Conservation (phyloP, 2,329 filamentous ascomycete species). For the Alternaria sp. region DNA sequence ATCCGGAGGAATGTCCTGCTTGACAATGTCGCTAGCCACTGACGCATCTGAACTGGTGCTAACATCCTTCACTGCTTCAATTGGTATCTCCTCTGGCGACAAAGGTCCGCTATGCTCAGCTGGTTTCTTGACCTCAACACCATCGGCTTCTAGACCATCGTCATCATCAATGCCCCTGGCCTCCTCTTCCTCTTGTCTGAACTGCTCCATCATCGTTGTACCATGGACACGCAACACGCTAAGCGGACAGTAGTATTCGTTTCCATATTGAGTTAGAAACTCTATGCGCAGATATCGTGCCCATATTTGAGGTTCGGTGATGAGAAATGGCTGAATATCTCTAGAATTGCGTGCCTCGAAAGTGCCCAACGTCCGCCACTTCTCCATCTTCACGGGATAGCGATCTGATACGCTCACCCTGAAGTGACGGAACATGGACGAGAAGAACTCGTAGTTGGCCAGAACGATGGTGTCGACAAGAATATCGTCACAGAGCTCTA, state of each 20-base stretch:
- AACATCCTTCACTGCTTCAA: constrained; percentile 27
- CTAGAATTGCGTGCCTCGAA: constrained; percentile 93
- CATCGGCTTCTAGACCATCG: constrained; percentile 60
- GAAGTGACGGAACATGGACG: constrained; percentile 92
- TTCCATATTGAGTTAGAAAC: constrained; percentile 91
- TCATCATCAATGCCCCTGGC: constrained; percentile 66
- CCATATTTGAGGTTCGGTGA: constrained; percentile 96
- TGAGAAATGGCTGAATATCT: constrained; percentile 90
- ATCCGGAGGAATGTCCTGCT: not conserved
- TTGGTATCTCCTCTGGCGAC: constrained; percentile 31
- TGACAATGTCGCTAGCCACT: not conserved
- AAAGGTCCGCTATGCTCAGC: constrained; percentile 41
- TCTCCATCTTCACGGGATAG: constrained; percentile 89
- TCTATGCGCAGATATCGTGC: constrained; percentile 92
- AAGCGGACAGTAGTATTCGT: constrained; percentile 94
- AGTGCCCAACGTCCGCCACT: constrained; percentile 87
- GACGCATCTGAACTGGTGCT: constrained; percentile 2
- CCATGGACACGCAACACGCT: constrained; percentile 92
- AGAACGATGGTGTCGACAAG: constrained; percentile 95
- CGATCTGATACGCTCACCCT: constrained; percentile 91
- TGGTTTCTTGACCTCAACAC: constrained; percentile 49
- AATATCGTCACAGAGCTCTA: constrained; percentile 87
- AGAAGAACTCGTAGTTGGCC: constrained; percentile 99
- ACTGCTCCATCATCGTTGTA: constrained; percentile 92
- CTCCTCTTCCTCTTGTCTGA: constrained; percentile 82